Evolutionary conservation across 2,329 filamentous ascomycete genomes (phyloP).

Genomic region (Trichoderma citrinoviride): DNA sequence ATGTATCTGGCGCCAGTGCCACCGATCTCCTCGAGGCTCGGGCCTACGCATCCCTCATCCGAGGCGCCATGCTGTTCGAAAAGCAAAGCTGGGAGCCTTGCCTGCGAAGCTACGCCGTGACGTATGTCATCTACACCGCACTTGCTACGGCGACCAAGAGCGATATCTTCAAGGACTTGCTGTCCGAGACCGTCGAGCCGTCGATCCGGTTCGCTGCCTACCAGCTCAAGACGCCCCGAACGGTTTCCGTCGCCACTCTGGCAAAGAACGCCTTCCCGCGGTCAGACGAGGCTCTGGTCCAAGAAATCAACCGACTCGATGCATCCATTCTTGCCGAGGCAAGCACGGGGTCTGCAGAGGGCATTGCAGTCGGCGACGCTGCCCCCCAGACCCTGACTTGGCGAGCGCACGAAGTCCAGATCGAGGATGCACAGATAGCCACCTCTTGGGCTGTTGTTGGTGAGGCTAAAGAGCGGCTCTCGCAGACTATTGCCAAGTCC

Average conservation of each 20-base stretch:
- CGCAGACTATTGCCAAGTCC: constrained; percentile 46
- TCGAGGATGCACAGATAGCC: constrained; percentile 91
- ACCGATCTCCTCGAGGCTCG: constrained; percentile 79
- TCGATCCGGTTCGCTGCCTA: constrained; percentile 94
- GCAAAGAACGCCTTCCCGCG: constrained; percentile 75
- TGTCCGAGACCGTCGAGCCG: constrained; percentile 84
- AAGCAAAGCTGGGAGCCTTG: constrained; percentile 82
- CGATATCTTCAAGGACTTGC: constrained; percentile 80
- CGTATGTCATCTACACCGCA: constrained; percentile 78
- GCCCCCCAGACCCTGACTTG: constrained; percentile 76
- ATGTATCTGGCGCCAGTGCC: constrained; percentile 62
- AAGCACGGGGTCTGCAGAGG: constrained; percentile 47
- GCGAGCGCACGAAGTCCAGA: constrained; percentile 79
- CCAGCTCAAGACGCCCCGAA: constrained; percentile 82
- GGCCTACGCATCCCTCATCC: constrained; percentile 76
- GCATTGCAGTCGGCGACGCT: constrained; percentile 49
- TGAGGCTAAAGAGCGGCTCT: constrained; percentile 49
- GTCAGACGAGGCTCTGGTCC: constrained; percentile 59
- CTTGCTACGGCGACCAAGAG: constrained; percentile 59
- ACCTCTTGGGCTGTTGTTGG: constrained; percentile 72
- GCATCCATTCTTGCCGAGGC: constrained; percentile 61
- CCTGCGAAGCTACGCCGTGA: constrained; percentile 70
- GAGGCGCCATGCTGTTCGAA: constrained; percentile 78
- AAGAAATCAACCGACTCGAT: constrained; percentile 69
- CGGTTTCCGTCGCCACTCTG: constrained; percentile 74